phyloP scores from a whole-genome alignment of 805 yeast species.

The Torulaspora franciscae region DNA sequence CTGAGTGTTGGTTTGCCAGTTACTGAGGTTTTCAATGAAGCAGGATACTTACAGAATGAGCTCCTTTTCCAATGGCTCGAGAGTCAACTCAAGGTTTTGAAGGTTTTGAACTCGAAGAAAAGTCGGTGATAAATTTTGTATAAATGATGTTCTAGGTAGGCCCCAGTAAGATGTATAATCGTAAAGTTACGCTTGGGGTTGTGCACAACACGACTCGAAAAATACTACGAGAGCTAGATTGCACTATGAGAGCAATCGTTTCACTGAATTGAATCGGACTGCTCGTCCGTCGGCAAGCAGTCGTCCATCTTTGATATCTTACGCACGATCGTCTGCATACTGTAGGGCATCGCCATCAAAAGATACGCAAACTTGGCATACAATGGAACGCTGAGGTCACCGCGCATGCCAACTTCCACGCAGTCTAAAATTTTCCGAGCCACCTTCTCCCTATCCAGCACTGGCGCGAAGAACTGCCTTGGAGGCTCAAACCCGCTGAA shows the following conservation, averaged over 20 bases:
- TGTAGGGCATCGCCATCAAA: constrained; percentile 65
- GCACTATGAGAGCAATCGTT: no score
- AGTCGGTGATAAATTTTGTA: constrained; percentile 35
- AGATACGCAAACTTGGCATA: constrained; percentile 70
- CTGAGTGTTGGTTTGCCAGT: constrained; percentile 28
- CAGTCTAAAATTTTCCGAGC: constrained; percentile 53
- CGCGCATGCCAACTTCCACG: constrained; percentile 58
- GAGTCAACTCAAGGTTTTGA: constrained; percentile 32
- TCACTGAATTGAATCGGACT: background rate
- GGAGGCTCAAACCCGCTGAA: constrained; percentile 76
- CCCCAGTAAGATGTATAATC: no score
- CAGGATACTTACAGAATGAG: constrained; percentile 41
- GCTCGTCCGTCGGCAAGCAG: constrained; percentile 28
- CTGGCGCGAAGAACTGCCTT: constrained; percentile 70
- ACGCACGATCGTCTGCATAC: constrained; percentile 41
- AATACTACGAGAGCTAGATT: no score
- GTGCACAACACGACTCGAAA: no score
- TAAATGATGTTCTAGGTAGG: no score
- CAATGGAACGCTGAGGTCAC: constrained; percentile 65
- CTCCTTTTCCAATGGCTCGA: constrained; percentile 40
- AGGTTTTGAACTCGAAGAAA: constrained; percentile 37
- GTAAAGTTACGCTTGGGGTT: no score
- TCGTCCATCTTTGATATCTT: constrained; percentile 64
- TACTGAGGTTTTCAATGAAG: constrained; percentile 38
- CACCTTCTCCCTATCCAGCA: constrained; percentile 53